Evolutionary conservation across 1,284 basidiomycete species (phyloP).

Genomic region (Boletus sp.): DNA sequence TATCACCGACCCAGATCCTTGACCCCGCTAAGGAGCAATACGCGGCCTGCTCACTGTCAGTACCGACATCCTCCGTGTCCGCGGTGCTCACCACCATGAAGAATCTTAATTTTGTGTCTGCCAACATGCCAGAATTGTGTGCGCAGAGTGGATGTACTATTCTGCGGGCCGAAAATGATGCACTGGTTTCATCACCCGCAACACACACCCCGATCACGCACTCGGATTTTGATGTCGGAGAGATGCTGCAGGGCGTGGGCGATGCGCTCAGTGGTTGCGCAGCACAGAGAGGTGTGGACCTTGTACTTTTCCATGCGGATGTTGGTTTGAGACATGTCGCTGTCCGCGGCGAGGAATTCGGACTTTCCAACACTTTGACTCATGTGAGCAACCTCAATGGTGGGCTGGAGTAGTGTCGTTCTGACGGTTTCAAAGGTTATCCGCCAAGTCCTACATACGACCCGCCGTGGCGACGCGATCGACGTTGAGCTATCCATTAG

Average conservation of each 20-base stretch:
- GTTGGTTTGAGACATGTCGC: slow-evolving; percentile 79
- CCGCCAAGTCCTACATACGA: slow-evolving; percentile 74
- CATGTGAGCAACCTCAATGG: slow-evolving; percentile 61
- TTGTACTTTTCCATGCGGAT: slow-evolving; percentile 86
- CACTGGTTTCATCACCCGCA: slow-evolving; percentile 19
- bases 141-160: slow-evolving; percentile 11
- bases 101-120: slow-evolving; percentile 85
- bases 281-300: slow-evolving; percentile 78
- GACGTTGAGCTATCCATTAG: slow-evolving; percentile 79
- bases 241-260: slow-evolving; percentile 71
- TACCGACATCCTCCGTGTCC: slow-evolving; percentile 83
- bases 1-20: slow-evolving; percentile 84
- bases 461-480: slow-evolving; percentile 74
- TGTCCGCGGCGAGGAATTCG: slow-evolving; percentile 82
- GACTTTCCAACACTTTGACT: slow-evolving; percentile 72
- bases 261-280: slow-evolving; percentile 83
- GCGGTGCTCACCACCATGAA: slow-evolving; percentile 87
- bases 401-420: slow-evolving; percentile 7
- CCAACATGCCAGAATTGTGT: slow-evolving; percentile 60
- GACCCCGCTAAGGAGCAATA: slow-evolving; percentile 91
- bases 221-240: slow-evolving; percentile 64
- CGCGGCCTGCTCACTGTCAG: slow-evolving; percentile 77
- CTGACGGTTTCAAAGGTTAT: slow-evolving; percentile 55
- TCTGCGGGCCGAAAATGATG: slow-evolving; percentile 18
- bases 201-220: slow-evolving; percentile 17